phyloP scores from a whole-genome alignment of 2,329 filamentous ascomycete species.

The Didymella segeticola region DNA sequence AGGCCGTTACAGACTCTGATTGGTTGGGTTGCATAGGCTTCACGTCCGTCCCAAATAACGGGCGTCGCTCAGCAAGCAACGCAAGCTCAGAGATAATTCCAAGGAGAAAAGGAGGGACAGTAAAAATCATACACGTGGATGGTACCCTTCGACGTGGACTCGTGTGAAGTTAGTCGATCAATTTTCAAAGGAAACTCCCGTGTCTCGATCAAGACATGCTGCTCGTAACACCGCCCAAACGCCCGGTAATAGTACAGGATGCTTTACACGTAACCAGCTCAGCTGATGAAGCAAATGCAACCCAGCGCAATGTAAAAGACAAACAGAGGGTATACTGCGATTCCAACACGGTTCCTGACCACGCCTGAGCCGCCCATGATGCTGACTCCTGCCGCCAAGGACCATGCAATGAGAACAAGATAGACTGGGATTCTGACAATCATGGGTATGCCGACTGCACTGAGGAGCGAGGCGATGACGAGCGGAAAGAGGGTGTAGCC shows the following conservation, averaged over 20 bases:
- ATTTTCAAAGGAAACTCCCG: constrained; percentile 1
- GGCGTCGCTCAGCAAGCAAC: too few relatives aligned
- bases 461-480: constrained; percentile 89
- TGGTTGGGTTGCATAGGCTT: too few relatives aligned
- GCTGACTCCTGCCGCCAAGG: constrained; percentile 91
- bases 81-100: not conserved
- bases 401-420: constrained; percentile 86
- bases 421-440: constrained; percentile 91
- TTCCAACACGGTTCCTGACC: constrained; percentile 88
- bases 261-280: constrained; percentile 9
- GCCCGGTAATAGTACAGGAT: constrained; percentile 13
- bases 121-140: too few relatives aligned
- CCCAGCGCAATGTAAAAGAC: constrained; percentile 94
- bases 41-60: too few relatives aligned
- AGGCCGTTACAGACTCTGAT: too few relatives aligned
- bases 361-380: constrained; percentile 96
- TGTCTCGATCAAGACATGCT: constrained; percentile 10
- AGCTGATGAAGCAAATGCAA: constrained; percentile 97
- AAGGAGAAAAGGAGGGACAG: too few relatives aligned
- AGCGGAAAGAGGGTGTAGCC: constrained; percentile 98
- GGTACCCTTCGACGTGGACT: too few relatives aligned
- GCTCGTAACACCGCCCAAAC: constrained; percentile 13
- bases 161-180: not conserved
- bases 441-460: constrained; percentile 78
- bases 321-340: constrained; percentile 93